Evolutionary conservation across 495 filamentous ascomycete species (phyloP).

Genomic region (Collariella sp.): DNA sequence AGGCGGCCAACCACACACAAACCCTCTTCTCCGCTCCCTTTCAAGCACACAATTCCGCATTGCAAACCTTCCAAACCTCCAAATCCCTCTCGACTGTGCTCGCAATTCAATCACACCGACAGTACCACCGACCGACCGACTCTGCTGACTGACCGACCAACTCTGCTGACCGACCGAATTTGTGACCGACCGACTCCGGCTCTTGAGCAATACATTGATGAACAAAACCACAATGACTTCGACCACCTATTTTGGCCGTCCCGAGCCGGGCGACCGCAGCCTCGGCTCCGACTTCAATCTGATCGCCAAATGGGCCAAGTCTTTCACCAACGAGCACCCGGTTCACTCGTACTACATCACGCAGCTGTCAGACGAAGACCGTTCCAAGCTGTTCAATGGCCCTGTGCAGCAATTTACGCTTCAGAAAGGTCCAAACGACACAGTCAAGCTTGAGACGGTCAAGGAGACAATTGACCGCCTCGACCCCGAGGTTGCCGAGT

Average conservation of each 20-base stretch:
- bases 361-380: constrained; percentile 17
- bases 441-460: constrained; percentile 11
- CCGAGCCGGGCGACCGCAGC: constrained; percentile 16
- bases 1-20: neutral
- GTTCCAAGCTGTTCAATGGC: constrained; percentile 15
- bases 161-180: no score
- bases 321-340: neutral
- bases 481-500: constrained; percentile 13
- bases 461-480: neutral
- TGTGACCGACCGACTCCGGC: neutral
- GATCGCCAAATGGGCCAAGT: constrained; percentile 18
- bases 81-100: neutral
- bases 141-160: no score
- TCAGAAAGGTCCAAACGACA: constrained; percentile 7
- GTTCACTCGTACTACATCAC: constrained; percentile 11
- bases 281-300: constrained; percentile 19
- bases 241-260: constrained; percentile 16
- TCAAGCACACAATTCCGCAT: neutral
- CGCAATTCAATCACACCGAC: no score
- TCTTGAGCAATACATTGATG: neutral
- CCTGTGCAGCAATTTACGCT: constrained; percentile 7
- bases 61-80: neutral
- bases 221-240: constrained; percentile 2
- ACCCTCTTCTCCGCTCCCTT: neutral
- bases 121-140: no score